Evolutionary conservation across 352 stramenopile genomes (phyloP).

Genomic region (Phytophthora pistaciae): DNA sequence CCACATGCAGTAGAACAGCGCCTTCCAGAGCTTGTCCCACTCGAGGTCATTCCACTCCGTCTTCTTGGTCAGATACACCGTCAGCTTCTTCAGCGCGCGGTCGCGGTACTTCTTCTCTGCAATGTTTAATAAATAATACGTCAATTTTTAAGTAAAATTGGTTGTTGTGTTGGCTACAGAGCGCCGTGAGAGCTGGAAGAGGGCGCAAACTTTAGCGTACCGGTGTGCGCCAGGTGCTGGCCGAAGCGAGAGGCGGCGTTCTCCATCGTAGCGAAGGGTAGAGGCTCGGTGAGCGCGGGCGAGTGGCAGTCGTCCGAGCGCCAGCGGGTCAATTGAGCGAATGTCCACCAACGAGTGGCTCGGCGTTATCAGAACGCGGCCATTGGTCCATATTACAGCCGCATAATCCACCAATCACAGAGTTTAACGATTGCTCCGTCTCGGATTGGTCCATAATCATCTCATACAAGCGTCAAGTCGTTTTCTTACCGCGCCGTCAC

Average conservation of each 20-base stretch:
- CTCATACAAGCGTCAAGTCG: neutral
- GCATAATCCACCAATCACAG: slow-evolving; percentile 11
- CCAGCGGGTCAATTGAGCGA: neutral
- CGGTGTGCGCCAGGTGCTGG: slow-evolving; percentile 86
- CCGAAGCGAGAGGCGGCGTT: slow-evolving; percentile 86
- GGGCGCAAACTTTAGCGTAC: slow-evolving; percentile 29
- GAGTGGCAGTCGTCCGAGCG: neutral
- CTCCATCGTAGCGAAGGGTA: slow-evolving; percentile 52
- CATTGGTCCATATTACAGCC: slow-evolving; percentile 28
- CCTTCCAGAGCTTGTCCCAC: slow-evolving; percentile 92
- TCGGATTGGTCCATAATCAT: neutral
- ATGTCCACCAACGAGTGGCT: neutral
- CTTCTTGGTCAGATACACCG: slow-evolving; percentile 75
- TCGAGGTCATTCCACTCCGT: slow-evolving; percentile 75
- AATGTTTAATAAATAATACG: slow-evolving; percentile 3
- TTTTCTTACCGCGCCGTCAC: neutral
- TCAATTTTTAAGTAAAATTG: neutral
- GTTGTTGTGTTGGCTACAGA: neutral
- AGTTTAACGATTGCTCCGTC: neutral
- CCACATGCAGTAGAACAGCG: slow-evolving; percentile 92
- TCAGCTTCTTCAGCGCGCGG: slow-evolving; percentile 85
- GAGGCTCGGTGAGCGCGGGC: neutral
- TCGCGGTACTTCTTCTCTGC: slow-evolving; percentile 89
- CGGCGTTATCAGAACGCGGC: slow-evolving; percentile 10
- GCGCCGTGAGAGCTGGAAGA: neutral